These are phyloP conservation scores for Pueraria montana DNA, from an alignment of 306 rosid species.

Conservation along the genomic window DNA sequence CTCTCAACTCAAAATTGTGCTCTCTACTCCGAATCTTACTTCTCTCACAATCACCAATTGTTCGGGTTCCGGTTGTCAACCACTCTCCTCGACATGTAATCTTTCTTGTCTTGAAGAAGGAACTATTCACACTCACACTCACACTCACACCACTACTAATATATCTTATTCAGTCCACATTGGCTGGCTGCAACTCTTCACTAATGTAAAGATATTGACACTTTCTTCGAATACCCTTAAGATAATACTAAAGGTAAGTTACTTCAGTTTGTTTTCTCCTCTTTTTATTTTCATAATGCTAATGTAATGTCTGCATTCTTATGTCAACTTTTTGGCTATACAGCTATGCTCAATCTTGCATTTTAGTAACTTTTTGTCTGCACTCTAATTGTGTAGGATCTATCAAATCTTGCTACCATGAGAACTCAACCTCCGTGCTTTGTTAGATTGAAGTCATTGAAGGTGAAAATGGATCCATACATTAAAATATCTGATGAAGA, in stretches of 20 bases:
- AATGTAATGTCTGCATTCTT: not conserved
- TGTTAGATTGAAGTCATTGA: not conserved
- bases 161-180: no score
- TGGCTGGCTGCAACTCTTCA: not conserved
- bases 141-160: not conserved
- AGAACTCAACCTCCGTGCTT: not conserved
- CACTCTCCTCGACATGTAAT: no score
- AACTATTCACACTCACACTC: no score
- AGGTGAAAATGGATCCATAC: not conserved
- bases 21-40: no score
- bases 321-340: not conserved
- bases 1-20: not conserved
- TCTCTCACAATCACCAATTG: no score
- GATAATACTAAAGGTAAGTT: not conserved
- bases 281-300: not conserved
- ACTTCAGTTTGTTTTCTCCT: not conserved
- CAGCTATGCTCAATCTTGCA: not conserved
- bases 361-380: no score
- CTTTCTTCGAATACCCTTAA: not conserved
- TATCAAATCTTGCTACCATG: not conserved
- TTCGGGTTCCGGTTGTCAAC: no score
- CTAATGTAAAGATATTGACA: slow-evolving; percentile 1
- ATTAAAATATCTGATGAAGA: not conserved
- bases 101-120: not conserved
- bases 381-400: not conserved